phyloP scores from a whole-genome alignment of 2,329 filamentous ascomycete species.

The Arthroderma uncinatum region DNA sequence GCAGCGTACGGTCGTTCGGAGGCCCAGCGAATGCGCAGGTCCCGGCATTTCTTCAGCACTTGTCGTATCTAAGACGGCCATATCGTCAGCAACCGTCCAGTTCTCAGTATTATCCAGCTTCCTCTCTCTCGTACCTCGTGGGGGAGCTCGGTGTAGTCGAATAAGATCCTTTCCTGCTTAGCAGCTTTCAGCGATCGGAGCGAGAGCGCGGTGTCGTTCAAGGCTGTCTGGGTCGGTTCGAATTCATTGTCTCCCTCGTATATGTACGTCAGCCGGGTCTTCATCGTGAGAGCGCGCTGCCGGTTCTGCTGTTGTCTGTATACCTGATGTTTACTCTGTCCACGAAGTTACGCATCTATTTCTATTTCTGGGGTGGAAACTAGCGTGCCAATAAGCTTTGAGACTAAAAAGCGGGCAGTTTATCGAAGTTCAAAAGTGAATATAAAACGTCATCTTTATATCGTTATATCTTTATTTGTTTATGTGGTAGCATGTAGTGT shows the following conservation, averaged over 20 bases:
- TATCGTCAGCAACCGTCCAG: background rate
- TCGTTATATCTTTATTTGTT: too few species aligned
- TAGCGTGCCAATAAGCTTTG: slow-evolving; percentile 4
- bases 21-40: slow-evolving; percentile 73
- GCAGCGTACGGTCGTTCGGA: slow-evolving; percentile 47
- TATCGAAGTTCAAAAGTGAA: background rate
- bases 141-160: slow-evolving; percentile 63
- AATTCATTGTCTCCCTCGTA: slow-evolving; percentile 53
- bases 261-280: slow-evolving; percentile 58
- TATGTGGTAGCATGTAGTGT: background rate
- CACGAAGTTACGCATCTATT: background rate
- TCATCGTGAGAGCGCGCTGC: slow-evolving; percentile 22
- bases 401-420: slow-evolving; percentile 4
- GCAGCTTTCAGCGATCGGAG: slow-evolving; percentile 54
- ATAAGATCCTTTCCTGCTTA: slow-evolving; percentile 68
- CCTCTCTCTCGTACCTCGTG: slow-evolving; percentile 39
- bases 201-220: slow-evolving; percentile 44
- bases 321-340: background rate
- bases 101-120: background rate
- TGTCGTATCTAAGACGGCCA: slow-evolving; percentile 43
- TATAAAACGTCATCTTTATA: background rate
- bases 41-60: slow-evolving; percentile 53
- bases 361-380: background rate
- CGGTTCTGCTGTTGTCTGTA: background rate
- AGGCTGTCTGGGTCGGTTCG: slow-evolving; percentile 51